A percentile compares a stretch with the other conserved stretches of the same genome.
Conservation (phyloP, 2,329 filamentous ascomycete species). For the Diplodia seriata region DNA sequence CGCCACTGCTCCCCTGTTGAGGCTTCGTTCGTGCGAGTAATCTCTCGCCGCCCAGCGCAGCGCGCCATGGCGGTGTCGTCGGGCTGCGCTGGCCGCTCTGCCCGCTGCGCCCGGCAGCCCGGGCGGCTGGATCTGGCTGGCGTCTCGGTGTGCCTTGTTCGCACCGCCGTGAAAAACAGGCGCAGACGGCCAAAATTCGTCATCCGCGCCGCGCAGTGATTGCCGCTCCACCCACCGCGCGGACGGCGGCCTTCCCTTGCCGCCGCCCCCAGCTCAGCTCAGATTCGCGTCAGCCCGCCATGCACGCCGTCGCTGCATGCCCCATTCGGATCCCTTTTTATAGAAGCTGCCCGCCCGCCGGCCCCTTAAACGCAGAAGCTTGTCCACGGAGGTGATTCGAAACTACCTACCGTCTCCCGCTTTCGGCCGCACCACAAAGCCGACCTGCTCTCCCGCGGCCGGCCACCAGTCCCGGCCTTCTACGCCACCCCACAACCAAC, state of each 20-base stretch:
- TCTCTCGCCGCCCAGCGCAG: slow-evolving; percentile 15
- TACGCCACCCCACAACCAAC: not conserved
- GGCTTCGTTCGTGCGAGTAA: slow-evolving; percentile 3
- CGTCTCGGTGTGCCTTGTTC: slow-evolving; percentile 22
- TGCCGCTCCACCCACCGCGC: not conserved
- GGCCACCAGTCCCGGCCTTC: not conserved
- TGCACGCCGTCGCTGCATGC: slow-evolving; percentile 20
- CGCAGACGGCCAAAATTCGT: slow-evolving; percentile 13
- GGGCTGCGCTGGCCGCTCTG: slow-evolving; percentile 22
- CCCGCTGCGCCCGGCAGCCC: slow-evolving; percentile 11
- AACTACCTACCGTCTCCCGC: slow-evolving; percentile 12
- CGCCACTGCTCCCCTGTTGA: slow-evolving; percentile 17
- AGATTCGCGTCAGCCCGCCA: slow-evolving; percentile 7
- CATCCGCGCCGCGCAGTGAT: slow-evolving; percentile 20
- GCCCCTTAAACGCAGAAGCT: slow-evolving; percentile 28
- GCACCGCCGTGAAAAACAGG: slow-evolving; percentile 5
- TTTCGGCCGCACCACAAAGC: slow-evolving; percentile 26
- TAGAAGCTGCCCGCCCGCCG: slow-evolving; percentile 6
- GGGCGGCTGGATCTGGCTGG: slow-evolving; percentile 14
- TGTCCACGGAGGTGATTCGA: slow-evolving; percentile 12
- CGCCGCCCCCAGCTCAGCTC: slow-evolving; percentile 15
- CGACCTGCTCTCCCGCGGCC: not conserved
- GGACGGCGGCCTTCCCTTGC: not conserved
- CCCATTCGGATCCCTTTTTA: slow-evolving; percentile 18
- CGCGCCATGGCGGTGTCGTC: slow-evolving; percentile 23